These are phyloP conservation scores for Ogataea corticis DNA, from an alignment of 805 yeast genomes.

Conservation along the genomic window DNA sequence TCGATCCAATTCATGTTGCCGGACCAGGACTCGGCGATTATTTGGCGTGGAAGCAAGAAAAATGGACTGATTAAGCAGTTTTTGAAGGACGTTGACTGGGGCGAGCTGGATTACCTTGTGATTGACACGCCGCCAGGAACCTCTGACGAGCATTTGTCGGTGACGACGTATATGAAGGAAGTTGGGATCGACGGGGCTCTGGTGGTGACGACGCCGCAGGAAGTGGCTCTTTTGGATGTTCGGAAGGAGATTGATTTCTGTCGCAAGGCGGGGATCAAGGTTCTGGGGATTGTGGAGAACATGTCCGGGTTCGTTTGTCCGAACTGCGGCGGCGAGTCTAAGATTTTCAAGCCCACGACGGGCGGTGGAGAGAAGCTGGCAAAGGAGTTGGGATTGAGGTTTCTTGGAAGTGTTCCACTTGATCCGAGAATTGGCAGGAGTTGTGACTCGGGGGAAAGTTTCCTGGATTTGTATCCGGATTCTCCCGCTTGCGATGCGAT, in stretches of 20 bases:
- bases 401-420: constrained; percentile 89
- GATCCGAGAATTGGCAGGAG: constrained; percentile 92
- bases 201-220: constrained; percentile 96
- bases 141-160: constrained; percentile 92
- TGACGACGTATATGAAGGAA: constrained; percentile 83
- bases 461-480: constrained; percentile 80
- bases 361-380: constrained; percentile 93
- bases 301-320: constrained; percentile 99
- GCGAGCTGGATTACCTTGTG: constrained; percentile 77
- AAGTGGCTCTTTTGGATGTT: constrained; percentile 91
- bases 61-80: constrained; percentile 92
- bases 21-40: constrained; percentile 86
- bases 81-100: constrained; percentile 95
- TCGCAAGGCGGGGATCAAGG: constrained; percentile 80
- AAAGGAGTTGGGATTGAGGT: constrained; percentile 72
- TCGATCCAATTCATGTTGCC: constrained; percentile 95
- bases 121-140: constrained; percentile 99
- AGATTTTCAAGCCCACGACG: constrained; percentile 91
- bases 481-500: constrained; percentile 92
- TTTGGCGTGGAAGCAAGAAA: constrained; percentile 98
- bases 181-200: constrained; percentile 95
- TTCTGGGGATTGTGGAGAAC: constrained; percentile 91
- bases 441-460: constrained; percentile 85
- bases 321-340: constrained; percentile 83
- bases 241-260: constrained; percentile 96